A percentile compares a stretch with the other conserved stretches of the same genome.
Conservation (phyloP, 1,284 basidiomycete genomes). For the Pseudozyma sp. region DNA sequence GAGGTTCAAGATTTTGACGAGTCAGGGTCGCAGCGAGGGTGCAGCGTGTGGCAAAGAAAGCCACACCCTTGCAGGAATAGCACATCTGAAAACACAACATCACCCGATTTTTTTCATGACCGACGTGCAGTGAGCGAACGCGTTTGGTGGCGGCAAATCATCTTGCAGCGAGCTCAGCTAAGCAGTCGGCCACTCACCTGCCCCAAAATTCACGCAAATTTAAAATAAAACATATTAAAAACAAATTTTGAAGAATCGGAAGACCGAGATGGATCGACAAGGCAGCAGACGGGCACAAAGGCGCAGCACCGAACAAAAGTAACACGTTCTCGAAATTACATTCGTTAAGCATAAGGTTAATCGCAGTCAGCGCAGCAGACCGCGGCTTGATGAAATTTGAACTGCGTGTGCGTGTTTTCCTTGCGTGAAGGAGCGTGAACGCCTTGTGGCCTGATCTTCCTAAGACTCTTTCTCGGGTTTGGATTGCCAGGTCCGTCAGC, state of each 20-base stretch:
- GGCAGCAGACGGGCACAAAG: not conserved
- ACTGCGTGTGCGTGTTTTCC: too few relatives aligned
- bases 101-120: not conserved
- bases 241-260: not conserved
- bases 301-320: not conserved
- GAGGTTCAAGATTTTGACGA: not conserved
- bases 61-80: too few relatives aligned
- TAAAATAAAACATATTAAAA: not conserved
- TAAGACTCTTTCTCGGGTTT: too few relatives aligned
- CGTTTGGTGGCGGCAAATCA: too few relatives aligned
- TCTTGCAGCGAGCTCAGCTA: too few relatives aligned
- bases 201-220: not conserved
- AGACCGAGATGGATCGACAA: not conserved
- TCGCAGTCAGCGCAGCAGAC: not conserved
- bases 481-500: too few relatives aligned
- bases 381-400: too few relatives aligned
- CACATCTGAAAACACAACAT: too few relatives aligned
- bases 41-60: not conserved
- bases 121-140: not conserved
- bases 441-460: too few relatives aligned
- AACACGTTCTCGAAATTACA: not conserved
- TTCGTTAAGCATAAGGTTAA: not conserved
- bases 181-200: not conserved
- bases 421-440: too few relatives aligned
- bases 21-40: not conserved